Percentiles rank a stretch among this genome's conserved stretches.
These are phyloP conservation scores for Sugiyamaella novakii DNA, from an alignment of 1,139 yeast genomes.

Conservation along the genomic window DNA sequence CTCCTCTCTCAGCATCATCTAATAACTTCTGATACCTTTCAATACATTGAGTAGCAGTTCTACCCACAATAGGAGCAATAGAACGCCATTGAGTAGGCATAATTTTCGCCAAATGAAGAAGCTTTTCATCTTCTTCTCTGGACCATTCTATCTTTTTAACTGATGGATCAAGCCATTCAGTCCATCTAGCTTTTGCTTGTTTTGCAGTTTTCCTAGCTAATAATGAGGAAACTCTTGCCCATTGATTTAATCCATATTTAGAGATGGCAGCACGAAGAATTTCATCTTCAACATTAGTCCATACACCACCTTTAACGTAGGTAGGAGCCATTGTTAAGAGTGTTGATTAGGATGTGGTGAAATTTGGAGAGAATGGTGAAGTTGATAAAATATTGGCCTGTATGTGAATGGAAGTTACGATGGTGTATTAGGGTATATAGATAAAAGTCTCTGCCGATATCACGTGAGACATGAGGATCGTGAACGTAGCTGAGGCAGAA, in stretches of 20 bases:
- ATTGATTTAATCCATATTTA: constrained; percentile 90
- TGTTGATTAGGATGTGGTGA: neutral
- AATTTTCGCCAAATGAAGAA: constrained; percentile 64
- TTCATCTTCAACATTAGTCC: constrained; percentile 93
- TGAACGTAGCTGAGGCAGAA: too few species aligned
- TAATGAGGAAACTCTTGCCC: constrained; percentile 91
- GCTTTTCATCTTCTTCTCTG: constrained; percentile 71
- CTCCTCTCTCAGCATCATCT: constrained; percentile 53
- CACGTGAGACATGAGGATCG: too few species aligned
- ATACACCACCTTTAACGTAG: constrained; percentile 82
- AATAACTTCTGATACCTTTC: constrained; percentile 79
- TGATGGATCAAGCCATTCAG: constrained; percentile 80
- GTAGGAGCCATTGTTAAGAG: constrained; percentile 53
- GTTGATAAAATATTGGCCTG: too few species aligned
- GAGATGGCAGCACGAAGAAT: constrained; percentile 87
- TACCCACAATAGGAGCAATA: constrained; percentile 73
- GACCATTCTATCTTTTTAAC: constrained; percentile 70
- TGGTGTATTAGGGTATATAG: too few species aligned
- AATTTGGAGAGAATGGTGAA: neutral
- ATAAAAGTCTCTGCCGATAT: too few species aligned
- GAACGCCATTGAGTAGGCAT: constrained; percentile 96
- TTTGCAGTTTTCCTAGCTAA: constrained; percentile 83
- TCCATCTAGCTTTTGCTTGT: constrained; percentile 94
- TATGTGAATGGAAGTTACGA: too few species aligned
- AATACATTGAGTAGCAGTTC: constrained; percentile 88